Conservation (phyloP, 805 yeast genomes). For the Komagataella pseudopastoris region DNA sequence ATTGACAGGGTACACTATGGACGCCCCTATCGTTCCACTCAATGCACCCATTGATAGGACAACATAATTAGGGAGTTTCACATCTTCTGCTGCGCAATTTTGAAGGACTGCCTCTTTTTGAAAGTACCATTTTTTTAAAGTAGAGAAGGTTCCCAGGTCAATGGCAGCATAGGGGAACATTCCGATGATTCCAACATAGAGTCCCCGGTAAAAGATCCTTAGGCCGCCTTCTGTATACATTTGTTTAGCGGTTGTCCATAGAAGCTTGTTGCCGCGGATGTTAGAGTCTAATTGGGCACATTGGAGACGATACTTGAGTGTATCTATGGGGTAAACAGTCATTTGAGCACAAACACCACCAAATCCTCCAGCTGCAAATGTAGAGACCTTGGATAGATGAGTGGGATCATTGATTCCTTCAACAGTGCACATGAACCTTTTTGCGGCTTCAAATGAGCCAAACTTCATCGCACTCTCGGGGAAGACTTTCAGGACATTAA, state of each 20-base stretch:
- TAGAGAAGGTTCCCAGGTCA: constrained; percentile 86
- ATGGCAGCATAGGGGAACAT: constrained; percentile 96
- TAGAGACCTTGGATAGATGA: constrained; percentile 60
- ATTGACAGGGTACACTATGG: constrained; percentile 89
- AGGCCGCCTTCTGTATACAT: constrained; percentile 77
- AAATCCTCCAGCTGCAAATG: constrained; percentile 88
- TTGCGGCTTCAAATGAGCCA: constrained; percentile 87
- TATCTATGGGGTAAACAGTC: constrained; percentile 90
- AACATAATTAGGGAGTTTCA: constrained; percentile 60
- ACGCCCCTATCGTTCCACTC: constrained; percentile 92
- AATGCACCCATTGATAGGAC: constrained; percentile 90
- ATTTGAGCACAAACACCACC: constrained; percentile 94
- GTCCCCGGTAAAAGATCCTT: constrained; percentile 71
- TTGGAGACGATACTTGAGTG: constrained; percentile 84
- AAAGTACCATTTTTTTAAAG: constrained; percentile 68
- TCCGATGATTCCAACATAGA: constrained; percentile 84
- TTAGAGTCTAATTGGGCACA: constrained; percentile 70
- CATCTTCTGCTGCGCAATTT: constrained; percentile 46
- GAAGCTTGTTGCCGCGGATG: constrained; percentile 45
- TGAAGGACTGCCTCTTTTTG: constrained; percentile 42
- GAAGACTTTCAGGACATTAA: constrained; percentile 84
- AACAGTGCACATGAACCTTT: constrained; percentile 52
- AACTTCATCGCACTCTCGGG: constrained; percentile 97
- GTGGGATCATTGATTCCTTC: constrained; percentile 68
- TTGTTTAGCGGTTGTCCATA: constrained; percentile 55